Percentiles rank a stretch among this genome's conserved stretches.
Evolutionary conservation across 2,329 filamentous ascomycete genomes (phyloP).

Genomic region (Pyricularia pennisetigena): DNA sequence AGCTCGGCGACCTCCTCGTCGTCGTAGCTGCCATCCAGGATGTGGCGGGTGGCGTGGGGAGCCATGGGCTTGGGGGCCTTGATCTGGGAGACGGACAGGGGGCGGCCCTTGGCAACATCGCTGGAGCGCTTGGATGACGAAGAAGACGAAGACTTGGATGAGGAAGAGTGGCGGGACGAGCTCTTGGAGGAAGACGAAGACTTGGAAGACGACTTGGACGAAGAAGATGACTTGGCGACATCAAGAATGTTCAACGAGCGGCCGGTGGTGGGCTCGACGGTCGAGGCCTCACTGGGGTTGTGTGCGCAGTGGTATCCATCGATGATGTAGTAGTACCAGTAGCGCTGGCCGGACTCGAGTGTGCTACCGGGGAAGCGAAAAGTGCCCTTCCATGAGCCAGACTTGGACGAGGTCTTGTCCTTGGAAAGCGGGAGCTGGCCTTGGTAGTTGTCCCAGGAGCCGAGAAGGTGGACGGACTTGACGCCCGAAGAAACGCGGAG

Average conservation of each 20-base stretch:
- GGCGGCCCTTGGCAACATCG: conserved; percentile 80
- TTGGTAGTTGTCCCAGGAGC: conserved; percentile 96
- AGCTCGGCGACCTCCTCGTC: conserved; percentile 70
- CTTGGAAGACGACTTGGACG: conserved; percentile 26
- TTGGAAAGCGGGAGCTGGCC: conserved; percentile 91
- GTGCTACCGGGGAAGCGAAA: conserved; percentile 89
- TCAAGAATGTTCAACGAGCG: conserved; percentile 97
- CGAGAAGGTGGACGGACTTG: conserved; percentile 95
- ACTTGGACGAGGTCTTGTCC: conserved; percentile 73
- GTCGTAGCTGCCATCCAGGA: conserved; percentile 73
- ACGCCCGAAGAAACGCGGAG: conserved; percentile 92
- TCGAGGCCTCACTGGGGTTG: conserved; percentile 83
- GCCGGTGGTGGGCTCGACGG: conserved; percentile 90
- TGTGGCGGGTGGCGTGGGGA: conserved; percentile 77
- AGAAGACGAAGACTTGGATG: conserved; percentile 24
- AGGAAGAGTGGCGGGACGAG: conserved; percentile 32
- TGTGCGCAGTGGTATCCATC: conserved; percentile 97
- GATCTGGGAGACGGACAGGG: conserved; percentile 82
- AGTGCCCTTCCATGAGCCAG: conserved; percentile 87
- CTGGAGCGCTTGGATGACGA: conserved; percentile 34
- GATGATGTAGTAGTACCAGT: conserved; percentile 99
- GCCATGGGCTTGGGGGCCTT: conserved; percentile 82
- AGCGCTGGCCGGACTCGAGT: conserved; percentile 79
- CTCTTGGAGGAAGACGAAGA: conserved; percentile 33
- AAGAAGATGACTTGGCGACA: conserved; percentile 54